These are phyloP conservation scores for Thelephora terrestris DNA, from an alignment of 1,284 basidiomycete species.

Conservation along the genomic window DNA sequence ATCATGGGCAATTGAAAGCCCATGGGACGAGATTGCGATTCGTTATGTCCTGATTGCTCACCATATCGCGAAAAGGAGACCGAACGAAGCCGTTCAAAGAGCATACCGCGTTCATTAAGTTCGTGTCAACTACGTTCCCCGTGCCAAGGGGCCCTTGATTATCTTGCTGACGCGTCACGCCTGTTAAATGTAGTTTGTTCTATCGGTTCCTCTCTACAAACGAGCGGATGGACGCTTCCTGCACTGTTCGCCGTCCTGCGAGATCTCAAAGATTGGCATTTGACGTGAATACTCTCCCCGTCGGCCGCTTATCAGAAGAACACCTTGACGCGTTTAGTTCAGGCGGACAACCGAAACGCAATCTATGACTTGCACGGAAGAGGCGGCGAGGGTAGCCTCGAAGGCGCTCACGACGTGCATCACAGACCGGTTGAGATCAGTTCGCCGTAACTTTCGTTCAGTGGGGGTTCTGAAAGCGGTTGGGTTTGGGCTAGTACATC, in stretches of 20 bases:
- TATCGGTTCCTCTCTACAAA: constrained; percentile 66
- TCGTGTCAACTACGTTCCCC: constrained; percentile 19
- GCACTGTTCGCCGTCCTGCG: constrained; percentile 70
- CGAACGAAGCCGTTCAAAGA: constrained; percentile 69
- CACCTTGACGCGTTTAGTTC: background rate
- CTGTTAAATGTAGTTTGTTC: constrained; percentile 41
- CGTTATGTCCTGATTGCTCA: constrained; percentile 67
- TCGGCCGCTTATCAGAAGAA: background rate
- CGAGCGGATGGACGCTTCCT: constrained; percentile 76
- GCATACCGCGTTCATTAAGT: constrained; percentile 56
- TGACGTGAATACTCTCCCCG: constrained; percentile 36
- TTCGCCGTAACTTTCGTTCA: background rate
- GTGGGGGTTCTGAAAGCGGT: background rate
- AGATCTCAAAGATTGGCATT: constrained; percentile 76
- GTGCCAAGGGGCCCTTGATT: too few species aligned
- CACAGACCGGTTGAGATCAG: constrained; percentile 68
- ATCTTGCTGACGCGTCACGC: background rate
- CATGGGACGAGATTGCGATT: constrained; percentile 77
- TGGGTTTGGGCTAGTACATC: constrained; percentile 36
- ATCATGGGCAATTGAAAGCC: constrained; percentile 51
- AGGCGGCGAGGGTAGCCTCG: constrained; percentile 82
- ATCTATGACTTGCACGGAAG: constrained; percentile 73
- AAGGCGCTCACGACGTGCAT: constrained; percentile 91
- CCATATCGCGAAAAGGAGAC: constrained; percentile 53
- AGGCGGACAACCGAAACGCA: constrained; percentile 65